These are phyloP conservation scores for Iris pallida DNA, from an alignment of 116 monocot genomes.

Conservation along the genomic window DNA sequence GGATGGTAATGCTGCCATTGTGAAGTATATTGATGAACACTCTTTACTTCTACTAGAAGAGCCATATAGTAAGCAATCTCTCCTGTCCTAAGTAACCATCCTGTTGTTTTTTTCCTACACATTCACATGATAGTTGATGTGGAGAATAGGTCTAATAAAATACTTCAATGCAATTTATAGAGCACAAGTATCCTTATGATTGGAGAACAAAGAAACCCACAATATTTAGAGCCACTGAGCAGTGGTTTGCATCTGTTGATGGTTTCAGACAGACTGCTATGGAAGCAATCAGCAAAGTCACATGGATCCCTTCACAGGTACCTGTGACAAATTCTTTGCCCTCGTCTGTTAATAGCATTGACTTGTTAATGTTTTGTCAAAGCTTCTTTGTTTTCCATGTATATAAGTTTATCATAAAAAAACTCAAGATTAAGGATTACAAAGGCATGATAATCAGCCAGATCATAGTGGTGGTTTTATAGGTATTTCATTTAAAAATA, in stretches of 20 bases:
- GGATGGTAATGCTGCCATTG: conserved; percentile 77
- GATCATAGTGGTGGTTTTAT: too few species aligned
- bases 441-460: too few species aligned
- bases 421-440: too few species aligned
- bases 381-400: neutral
- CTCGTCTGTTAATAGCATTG: neutral
- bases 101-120: neutral
- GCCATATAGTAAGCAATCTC: conserved; percentile 72
- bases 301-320: conserved; percentile 94
- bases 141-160: neutral
- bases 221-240: conserved; percentile 96
- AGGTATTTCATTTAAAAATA: too few species aligned
- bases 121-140: neutral
- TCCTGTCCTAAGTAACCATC: neutral
- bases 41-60: conserved; percentile 70
- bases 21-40: conserved; percentile 62
- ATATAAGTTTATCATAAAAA: neutral
- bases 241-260: conserved; percentile 97
- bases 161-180: conserved; percentile 26
- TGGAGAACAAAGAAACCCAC: conserved; percentile 99
- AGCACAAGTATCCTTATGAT: conserved; percentile 98
- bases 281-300: conserved; percentile 83
- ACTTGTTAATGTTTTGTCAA: neutral
- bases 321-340: conserved; percentile 9
- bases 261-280: conserved; percentile 84